phyloP scores from a whole-genome alignment of 441 rosid genomes.

The Gossypium davidsonii region DNA sequence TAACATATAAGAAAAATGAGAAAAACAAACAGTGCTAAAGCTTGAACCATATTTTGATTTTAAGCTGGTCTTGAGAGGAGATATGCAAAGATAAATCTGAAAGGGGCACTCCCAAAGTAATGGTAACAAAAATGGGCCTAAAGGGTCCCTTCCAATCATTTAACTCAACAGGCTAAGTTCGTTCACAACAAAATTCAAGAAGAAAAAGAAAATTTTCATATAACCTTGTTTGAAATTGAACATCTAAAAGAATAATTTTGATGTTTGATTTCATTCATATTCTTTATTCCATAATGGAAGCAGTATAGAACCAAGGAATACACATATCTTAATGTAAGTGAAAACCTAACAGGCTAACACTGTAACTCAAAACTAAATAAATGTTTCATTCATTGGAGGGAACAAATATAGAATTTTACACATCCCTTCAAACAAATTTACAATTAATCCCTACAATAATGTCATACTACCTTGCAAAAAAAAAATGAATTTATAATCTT shows the following conservation, averaged over 20 bases:
- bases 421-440: constrained; percentile 6
- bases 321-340: not conserved
- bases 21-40: no score
- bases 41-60: not conserved
- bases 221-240: not conserved
- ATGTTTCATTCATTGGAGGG: not conserved
- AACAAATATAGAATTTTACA: not conserved
- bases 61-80: no score
- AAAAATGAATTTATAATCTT: not conserved
- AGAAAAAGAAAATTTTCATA: not conserved
- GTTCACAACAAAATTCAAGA: not conserved
- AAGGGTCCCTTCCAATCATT: no score
- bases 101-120: no score
- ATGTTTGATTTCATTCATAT: not conserved
- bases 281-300: not conserved
- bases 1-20: not conserved
- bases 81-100: no score
- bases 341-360: not conserved
- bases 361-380: not conserved
- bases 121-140: no score
- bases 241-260: not conserved
- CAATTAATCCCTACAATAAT: not conserved
- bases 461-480: constrained; percentile 1
- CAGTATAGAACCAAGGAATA: not conserved
- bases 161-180: no score